Conservation (phyloP, 768 basidiomycete genomes). For the Calocera cornea region DNA sequence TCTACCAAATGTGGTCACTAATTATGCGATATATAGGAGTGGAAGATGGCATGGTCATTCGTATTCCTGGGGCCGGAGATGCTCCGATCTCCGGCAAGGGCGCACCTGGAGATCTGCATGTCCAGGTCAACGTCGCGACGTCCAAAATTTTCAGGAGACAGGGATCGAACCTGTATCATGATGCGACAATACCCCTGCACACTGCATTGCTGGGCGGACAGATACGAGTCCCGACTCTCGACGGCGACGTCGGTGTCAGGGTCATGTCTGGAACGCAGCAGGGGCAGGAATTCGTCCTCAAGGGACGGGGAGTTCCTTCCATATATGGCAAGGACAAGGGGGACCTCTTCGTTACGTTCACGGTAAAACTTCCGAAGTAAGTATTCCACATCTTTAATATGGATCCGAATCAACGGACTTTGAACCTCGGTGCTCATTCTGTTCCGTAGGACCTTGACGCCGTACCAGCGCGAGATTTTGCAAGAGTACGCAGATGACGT, state of each 20-base stretch:
- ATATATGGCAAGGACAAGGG: conserved; percentile 51
- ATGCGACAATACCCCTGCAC: conserved; percentile 80
- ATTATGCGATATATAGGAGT: conserved; percentile 41
- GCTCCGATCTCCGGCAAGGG: conserved; percentile 70
- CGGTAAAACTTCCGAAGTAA: conserved; percentile 79
- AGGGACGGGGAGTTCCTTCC: conserved; percentile 64
- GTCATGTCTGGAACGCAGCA: conserved; percentile 88
- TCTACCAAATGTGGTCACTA: neutral
- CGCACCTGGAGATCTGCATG: conserved; percentile 66
- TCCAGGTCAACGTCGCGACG: conserved; percentile 69
- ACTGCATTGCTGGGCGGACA: conserved; percentile 85
- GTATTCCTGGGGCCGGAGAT: conserved; percentile 70
- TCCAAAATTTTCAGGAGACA: conserved; percentile 82
- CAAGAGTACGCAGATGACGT: conserved; percentile 85
- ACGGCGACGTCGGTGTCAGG: conserved; percentile 89
- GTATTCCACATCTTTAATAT: conserved; percentile 18
- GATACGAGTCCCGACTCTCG: conserved; percentile 84
- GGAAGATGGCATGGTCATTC: conserved; percentile 88
- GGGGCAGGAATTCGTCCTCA: conserved; percentile 92
- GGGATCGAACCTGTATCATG: conserved; percentile 81
- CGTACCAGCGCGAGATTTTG: conserved; percentile 72
- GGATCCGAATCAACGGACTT: neutral
- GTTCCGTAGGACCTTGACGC: conserved; percentile 54
- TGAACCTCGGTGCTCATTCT: conserved; percentile 1
- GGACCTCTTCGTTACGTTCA: conserved; percentile 81